phyloP scores from a whole-genome alignment of 164 flowering plant species.

The Echeveria elegans region DNA sequence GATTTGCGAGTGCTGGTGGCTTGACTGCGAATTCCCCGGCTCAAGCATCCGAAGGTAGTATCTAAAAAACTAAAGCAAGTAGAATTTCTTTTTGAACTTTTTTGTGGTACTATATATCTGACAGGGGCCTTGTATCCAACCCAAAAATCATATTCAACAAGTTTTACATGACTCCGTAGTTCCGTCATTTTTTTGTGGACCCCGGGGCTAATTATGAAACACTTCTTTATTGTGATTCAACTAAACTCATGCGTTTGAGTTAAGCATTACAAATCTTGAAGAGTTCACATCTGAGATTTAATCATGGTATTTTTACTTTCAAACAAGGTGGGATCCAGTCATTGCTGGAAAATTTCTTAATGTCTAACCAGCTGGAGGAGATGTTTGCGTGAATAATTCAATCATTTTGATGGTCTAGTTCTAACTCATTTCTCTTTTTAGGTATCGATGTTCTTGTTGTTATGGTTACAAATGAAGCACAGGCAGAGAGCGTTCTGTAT shows the following conservation, averaged over 20 bases:
- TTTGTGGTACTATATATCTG: not conserved
- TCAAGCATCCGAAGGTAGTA: conserved; percentile 66
- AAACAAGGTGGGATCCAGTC: not conserved
- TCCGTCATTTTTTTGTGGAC: not conserved
- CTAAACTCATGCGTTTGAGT: not conserved
- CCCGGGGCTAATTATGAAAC: not conserved
- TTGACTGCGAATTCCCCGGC: conserved; percentile 71
- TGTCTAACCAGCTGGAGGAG: not conserved
- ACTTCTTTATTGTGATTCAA: not conserved
- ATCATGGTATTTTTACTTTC: not conserved
- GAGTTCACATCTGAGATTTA: not conserved
- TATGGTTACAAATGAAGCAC: conserved; percentile 96
- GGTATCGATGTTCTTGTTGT: conserved; percentile 79
- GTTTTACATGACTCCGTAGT: not conserved
- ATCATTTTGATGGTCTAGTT: conserved; percentile 1
- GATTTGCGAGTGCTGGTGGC: conserved; percentile 78
- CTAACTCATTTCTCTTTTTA: conserved; percentile 21
- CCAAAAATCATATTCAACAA: not conserved
- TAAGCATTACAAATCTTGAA: not conserved
- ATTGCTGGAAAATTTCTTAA: not conserved
- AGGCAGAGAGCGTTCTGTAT: conserved; percentile 80
- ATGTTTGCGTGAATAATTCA: not conserved
- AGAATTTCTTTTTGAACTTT: not conserved
- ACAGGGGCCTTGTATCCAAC: not conserved
- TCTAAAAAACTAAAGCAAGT: not conserved